Conservation (phyloP, 768 basidiomycete genomes). For the Leccinum subtestaceum region DNA sequence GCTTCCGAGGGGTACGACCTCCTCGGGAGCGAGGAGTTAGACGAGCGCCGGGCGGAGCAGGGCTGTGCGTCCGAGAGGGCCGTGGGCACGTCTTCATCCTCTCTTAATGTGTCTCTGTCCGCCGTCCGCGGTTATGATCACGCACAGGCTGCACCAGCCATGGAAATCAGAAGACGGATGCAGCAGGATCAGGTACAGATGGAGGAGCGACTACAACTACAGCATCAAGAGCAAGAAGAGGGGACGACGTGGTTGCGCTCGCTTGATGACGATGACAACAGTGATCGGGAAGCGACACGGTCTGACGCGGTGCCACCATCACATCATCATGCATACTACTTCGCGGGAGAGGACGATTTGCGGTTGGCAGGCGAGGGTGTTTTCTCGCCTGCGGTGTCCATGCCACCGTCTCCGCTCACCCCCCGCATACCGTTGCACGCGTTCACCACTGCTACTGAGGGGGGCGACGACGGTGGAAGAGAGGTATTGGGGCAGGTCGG, state of each 20-base stretch:
- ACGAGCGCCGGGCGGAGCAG: background rate
- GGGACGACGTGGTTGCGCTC: background rate
- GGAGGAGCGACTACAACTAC: background rate
- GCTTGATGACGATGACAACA: background rate
- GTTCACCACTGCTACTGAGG: background rate
- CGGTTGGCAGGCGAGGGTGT: constrained; percentile 68
- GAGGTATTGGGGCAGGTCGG: background rate
- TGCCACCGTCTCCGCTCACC: constrained; percentile 62
- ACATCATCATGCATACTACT: constrained; percentile 43
- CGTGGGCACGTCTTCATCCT: background rate
- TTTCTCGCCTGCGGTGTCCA: constrained; percentile 68
- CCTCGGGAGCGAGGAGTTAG: constrained; percentile 15
- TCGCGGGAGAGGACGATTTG: constrained; percentile 48
- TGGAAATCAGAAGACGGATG: too few relatives aligned
- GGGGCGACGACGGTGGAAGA: constrained; percentile 6
- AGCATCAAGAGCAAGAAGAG: background rate
- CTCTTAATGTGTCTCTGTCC: background rate
- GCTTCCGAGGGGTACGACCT: constrained; percentile 7
- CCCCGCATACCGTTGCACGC: constrained; percentile 35
- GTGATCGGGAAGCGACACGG: background rate
- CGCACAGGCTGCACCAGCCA: background rate
- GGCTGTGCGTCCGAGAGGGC: background rate
- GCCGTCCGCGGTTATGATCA: background rate
- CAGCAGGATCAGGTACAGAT: background rate
- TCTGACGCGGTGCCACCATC: constrained; percentile 21